These are phyloP conservation scores for Entomortierella beljakovae DNA, from an alignment of 192 early-diverging fungal species.

Conservation along the genomic window DNA sequence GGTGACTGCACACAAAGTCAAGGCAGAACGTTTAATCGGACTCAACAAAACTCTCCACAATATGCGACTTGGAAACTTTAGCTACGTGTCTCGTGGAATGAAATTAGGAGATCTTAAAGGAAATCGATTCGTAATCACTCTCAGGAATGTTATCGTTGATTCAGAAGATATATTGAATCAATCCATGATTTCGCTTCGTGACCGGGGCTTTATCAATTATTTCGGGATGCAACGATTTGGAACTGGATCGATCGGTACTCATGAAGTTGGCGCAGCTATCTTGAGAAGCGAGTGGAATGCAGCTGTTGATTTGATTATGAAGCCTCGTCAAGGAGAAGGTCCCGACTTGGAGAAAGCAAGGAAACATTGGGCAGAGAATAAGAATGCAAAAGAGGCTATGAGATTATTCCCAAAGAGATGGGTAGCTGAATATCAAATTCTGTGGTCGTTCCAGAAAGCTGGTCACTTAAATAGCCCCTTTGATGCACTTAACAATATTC, in stretches of 20 bases:
- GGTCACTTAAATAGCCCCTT: slow-evolving; percentile 59
- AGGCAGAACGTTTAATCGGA: slow-evolving; percentile 63
- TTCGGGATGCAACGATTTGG: slow-evolving; percentile 99
- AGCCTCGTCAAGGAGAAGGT: slow-evolving; percentile 81
- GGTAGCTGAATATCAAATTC: slow-evolving; percentile 79
- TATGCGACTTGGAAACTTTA: slow-evolving; percentile 82
- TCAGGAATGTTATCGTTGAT: slow-evolving; percentile 70
- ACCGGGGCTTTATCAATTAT: slow-evolving; percentile 96
- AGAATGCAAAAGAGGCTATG: slow-evolving; percentile 71
- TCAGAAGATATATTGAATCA: slow-evolving; percentile 59
- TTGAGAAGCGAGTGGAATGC: slow-evolving; percentile 77
- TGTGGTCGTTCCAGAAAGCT: slow-evolving; percentile 66
- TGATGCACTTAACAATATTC: slow-evolving; percentile 80
- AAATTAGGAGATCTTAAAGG: slow-evolving; percentile 88
- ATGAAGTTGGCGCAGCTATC: slow-evolving; percentile 82
- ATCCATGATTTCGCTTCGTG: slow-evolving; percentile 73
- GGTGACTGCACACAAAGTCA: slow-evolving; percentile 75
- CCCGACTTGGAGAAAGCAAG: slow-evolving; percentile 73
- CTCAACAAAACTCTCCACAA: slow-evolving; percentile 64
- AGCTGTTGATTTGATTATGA: slow-evolving; percentile 85
- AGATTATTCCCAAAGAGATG: slow-evolving; percentile 73
- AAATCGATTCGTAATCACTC: slow-evolving; percentile 90
- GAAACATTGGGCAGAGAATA: slow-evolving; percentile 70
- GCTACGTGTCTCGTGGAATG: slow-evolving; percentile 70
- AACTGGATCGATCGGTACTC: slow-evolving; percentile 82